These are phyloP conservation scores for Arctium minus DNA, from an alignment of 129 eudicot genomes.

Conservation along the genomic window DNA sequence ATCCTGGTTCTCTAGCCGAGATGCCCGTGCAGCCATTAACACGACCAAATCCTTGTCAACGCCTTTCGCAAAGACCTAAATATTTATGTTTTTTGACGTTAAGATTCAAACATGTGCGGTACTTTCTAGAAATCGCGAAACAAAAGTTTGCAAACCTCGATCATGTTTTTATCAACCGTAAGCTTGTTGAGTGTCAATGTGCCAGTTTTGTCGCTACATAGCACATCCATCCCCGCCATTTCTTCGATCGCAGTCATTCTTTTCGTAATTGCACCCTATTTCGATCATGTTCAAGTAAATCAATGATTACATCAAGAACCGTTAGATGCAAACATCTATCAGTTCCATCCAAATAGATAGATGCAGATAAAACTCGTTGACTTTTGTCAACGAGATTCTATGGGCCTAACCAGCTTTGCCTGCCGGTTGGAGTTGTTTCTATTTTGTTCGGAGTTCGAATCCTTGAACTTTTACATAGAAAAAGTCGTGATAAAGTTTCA, in stretches of 20 bases:
- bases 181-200: slow-evolving; percentile 82
- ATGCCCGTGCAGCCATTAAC: slow-evolving; percentile 85
- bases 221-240: slow-evolving; percentile 94
- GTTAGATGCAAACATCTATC: neutral
- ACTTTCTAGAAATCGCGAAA: neutral
- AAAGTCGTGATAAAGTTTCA: too few relatives aligned
- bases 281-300: neutral
- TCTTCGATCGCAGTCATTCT: slow-evolving; percentile 94
- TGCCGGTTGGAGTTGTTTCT: neutral
- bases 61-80: slow-evolving; percentile 59
- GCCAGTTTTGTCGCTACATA: slow-evolving; percentile 89
- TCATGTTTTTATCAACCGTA: slow-evolving; percentile 72
- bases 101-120: neutral
- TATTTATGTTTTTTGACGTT: neutral
- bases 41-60: slow-evolving; percentile 68
- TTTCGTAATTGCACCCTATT: slow-evolving; percentile 80
- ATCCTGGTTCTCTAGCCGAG: slow-evolving; percentile 81
- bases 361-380: neutral
- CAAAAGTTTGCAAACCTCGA: slow-evolving; percentile 44
- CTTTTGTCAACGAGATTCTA: neutral
- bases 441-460: too few relatives aligned
- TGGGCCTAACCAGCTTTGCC: neutral
- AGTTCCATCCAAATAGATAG: neutral
- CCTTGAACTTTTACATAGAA: too few relatives aligned
- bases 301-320: neutral